phyloP scores from a whole-genome alignment of 176 grass and related monocot genomes.

The Cenchrus americanus region DNA sequence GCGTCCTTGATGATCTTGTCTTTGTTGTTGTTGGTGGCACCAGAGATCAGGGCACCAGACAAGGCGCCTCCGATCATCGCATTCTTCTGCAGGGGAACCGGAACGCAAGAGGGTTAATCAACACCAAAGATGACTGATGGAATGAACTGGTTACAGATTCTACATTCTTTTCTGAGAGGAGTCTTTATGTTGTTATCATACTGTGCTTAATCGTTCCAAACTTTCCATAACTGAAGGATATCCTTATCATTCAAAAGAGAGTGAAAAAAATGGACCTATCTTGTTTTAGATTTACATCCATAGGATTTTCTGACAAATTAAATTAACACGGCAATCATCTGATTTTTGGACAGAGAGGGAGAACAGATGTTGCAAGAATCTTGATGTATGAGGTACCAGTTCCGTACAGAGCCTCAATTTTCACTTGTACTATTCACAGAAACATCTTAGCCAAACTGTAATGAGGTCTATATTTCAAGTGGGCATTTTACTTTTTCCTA shows the following conservation, averaged over 20 bases:
- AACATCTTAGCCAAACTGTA: not conserved
- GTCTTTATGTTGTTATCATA: not conserved
- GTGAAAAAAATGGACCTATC: not conserved
- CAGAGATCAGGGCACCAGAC: slow-evolving; percentile 72
- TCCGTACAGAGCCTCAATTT: not conserved
- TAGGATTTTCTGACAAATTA: not conserved
- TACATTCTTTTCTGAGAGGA: not conserved
- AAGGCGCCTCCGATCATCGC: slow-evolving; percentile 68
- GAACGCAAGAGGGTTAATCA: not conserved
- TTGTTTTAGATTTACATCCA: not conserved
- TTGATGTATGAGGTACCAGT: not conserved
- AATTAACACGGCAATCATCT: not conserved
- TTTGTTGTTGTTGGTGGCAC: slow-evolving; percentile 48
- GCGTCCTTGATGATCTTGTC: slow-evolving; percentile 75
- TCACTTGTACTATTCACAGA: not conserved
- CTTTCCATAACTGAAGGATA: not conserved
- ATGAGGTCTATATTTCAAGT: slow-evolving; percentile 6
- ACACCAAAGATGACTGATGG: not conserved
- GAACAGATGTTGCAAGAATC: not conserved
- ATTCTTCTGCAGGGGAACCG: slow-evolving; percentile 55
- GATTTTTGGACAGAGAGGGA: not conserved
- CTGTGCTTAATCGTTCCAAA: not conserved
- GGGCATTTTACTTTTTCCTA: not conserved
- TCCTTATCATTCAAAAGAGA: not conserved
- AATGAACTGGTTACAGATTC: not conserved